These are phyloP conservation scores for Cadophora malorum DNA, from an alignment of 2,329 filamentous ascomycete genomes.

Conservation along the genomic window DNA sequence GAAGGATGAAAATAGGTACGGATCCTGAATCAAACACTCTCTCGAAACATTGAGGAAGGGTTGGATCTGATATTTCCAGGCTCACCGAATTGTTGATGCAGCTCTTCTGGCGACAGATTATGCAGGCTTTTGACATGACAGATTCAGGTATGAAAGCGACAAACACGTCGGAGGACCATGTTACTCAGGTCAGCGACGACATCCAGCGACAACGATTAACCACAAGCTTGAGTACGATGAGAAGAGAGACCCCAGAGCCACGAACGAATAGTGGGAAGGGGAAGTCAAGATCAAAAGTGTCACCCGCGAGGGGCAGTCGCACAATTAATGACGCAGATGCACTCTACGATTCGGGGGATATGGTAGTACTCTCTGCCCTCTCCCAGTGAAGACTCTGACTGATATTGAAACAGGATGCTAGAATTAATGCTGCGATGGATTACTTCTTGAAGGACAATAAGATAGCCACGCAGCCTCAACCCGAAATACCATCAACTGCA, in stretches of 20 bases:
- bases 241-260: not conserved
- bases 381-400: not conserved
- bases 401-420: not conserved
- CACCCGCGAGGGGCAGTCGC: not conserved
- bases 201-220: not conserved
- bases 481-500: not conserved
- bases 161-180: not conserved
- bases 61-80: not conserved
- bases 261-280: not conserved
- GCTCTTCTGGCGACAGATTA: not conserved
- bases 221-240: not conserved
- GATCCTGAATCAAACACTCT: not conserved
- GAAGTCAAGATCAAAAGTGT: not conserved
- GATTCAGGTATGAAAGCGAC: not conserved
- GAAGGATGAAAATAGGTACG: not conserved
- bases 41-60: not conserved
- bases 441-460: not conserved
- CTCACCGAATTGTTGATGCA: not conserved
- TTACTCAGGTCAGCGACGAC: not conserved
- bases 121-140: not conserved
- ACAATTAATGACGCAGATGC: not conserved
- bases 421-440: not conserved
- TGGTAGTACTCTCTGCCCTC: not conserved
- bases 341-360: not conserved
- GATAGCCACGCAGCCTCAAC: not conserved